phyloP scores from a whole-genome alignment of 805 yeast genomes.

The Monosporozyma siamensis region DNA sequence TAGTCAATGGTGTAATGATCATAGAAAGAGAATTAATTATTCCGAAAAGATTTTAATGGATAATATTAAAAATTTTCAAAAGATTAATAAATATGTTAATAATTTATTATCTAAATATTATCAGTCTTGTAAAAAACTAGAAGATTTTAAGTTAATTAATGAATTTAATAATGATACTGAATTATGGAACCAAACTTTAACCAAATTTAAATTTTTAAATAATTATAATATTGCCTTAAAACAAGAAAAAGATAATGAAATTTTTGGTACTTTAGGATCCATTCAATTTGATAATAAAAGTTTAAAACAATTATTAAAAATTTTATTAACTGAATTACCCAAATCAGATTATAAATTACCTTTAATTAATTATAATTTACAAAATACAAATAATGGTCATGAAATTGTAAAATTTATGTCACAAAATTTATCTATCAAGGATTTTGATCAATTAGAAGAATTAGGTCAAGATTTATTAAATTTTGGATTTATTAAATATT shows the following conservation, averaged over 20 bases:
- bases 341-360: constrained; percentile 50
- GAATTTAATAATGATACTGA: constrained; percentile 12
- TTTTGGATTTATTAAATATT: constrained; percentile 46
- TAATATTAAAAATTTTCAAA: constrained; percentile 45
- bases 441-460: constrained; percentile 52
- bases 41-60: constrained; percentile 45
- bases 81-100: constrained; percentile 37
- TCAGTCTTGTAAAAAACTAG: constrained; percentile 66
- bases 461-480: constrained; percentile 66
- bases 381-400: constrained; percentile 28
- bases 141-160: constrained; percentile 39
- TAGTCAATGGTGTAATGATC: constrained; percentile 64
- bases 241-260: constrained; percentile 24
- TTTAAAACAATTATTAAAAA: constrained; percentile 33
- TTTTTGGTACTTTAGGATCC: constrained; percentile 24
- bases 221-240: constrained; percentile 17
- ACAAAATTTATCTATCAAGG: constrained; percentile 23
- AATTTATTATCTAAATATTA: constrained; percentile 58
- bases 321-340: constrained; percentile 42
- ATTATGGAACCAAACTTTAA: constrained; percentile 17
- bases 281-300: constrained; percentile 29
- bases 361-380: constrained; percentile 34
- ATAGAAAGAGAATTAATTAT: constrained; percentile 53
- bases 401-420: constrained; percentile 27
- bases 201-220: constrained; percentile 16